A percentile compares a stretch with the other conserved stretches of the same genome.
Conservation (phyloP, 2,329 filamentous ascomycete genomes). For the Verticillium longisporum region DNA sequence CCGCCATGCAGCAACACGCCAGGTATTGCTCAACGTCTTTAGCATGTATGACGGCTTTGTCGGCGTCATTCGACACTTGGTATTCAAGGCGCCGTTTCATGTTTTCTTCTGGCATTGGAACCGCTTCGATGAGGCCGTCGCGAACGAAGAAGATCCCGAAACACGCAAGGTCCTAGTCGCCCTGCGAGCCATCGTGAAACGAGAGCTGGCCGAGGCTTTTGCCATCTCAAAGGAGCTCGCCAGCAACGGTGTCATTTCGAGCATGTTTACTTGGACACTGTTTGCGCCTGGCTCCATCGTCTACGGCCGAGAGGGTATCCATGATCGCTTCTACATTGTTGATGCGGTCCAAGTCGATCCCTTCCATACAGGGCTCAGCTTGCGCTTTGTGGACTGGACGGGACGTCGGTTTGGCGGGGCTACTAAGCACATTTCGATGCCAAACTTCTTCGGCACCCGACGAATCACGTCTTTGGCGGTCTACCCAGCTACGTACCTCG, state of each 20-base stretch:
- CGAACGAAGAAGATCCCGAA: constrained; percentile 6
- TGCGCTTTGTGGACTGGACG: constrained; percentile 37
- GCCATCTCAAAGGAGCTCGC: constrained; percentile 42
- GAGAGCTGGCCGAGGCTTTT: constrained; percentile 45
- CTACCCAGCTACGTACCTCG: constrained; percentile 37
- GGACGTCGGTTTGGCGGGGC: constrained; percentile 36
- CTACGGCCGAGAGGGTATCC: constrained; percentile 27
- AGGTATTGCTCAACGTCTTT: constrained; percentile 14
- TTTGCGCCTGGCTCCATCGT: constrained; percentile 39
- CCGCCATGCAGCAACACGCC: constrained; percentile 11
- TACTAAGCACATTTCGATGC: constrained; percentile 24
- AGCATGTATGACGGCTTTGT: constrained; percentile 9
- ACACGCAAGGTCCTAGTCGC: constrained; percentile 10
- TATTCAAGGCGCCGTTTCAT: constrained; percentile 12
- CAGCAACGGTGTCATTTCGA: constrained; percentile 44
- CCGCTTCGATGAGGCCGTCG: constrained; percentile 13
- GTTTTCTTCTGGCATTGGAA: constrained; percentile 17
- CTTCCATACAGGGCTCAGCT: constrained; percentile 18
- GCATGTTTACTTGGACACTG: constrained; percentile 43
- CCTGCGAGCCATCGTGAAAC: constrained; percentile 30
- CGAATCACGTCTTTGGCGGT: constrained; percentile 32
- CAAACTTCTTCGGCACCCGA: constrained; percentile 32
- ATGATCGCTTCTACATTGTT: constrained; percentile 17
- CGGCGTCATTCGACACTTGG: constrained; percentile 9
- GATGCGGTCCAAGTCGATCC: background rate